Evolutionary conservation across 2,329 filamentous ascomycete species (phyloP), one percentile per base, ranked within the genome.

Genomic region (Graphiopsis chlorocephala): DNA sequence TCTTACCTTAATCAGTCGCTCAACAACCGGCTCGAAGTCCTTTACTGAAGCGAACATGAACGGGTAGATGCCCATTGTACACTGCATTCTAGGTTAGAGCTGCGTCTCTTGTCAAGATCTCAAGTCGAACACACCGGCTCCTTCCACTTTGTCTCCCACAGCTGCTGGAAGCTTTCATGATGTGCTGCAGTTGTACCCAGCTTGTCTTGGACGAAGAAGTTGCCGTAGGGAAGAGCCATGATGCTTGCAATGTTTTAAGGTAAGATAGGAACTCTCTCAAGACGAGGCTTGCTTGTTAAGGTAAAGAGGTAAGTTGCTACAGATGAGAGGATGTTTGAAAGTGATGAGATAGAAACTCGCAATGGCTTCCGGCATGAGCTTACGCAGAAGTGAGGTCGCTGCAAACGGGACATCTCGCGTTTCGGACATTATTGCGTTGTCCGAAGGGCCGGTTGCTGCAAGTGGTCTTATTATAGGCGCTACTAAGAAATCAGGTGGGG

Each of bases 111-210:
- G 35, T 8, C 14, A 14, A 28, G 0, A 29, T 5, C 5, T 26
- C 17, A 10, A 12, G 4, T 26, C 25, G 12, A 25, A 71, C 83
- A 64, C 78, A 88, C 87, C 5, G 87, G 87, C 69, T 84, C 80
- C 76, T 88, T 88, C 90, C 90, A 93, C 77, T 91, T 91, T 7
- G 87, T 90, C 78, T 91, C 88, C 90, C 90, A 93, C 29, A 83
- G 72, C 68, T 80, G 74, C 66, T 78, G 71, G 68, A 77, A 83
- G 65, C 74, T 79, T 67, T 82, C 79, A 68, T 83, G 81, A 67
- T 83, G 81, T 31, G 73, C 67, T 5, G 81, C 81, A 14, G 73
- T 73, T 23, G 72, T 76, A 29, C 74, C 72, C 31, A 83, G 67
- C 47, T 80, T 79, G 15, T 81, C 76, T 65, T 82, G 77, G n/a